Base-by-base conservation (phyloP, 169 alveolate species). In the Plasmodium coatneyi region DNA sequence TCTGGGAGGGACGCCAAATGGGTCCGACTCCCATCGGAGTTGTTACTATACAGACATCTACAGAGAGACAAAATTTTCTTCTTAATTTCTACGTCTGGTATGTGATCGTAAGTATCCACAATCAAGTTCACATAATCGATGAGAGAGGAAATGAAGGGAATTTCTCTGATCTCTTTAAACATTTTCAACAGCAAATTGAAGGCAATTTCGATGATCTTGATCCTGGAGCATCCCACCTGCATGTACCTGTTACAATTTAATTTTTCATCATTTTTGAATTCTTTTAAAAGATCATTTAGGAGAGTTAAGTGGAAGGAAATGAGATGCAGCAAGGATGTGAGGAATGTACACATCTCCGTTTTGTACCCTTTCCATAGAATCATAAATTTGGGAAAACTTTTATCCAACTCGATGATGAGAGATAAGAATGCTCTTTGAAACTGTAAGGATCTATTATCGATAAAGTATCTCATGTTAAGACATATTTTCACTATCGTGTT, bases 61-160 rank as follows among this genome's bases (percentile, higher is more conserved):
- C 80, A 54, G 7, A 89, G 71, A 10, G 78, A 80, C 9, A 78
- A 28, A 19, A 79, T 89, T 60, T 89, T 89, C 46, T 79, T 89
- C 71, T 89, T 89, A 12, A 89, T 89, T 79, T 89, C 94, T 1
- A 89, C 82, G 19, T 89, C 86, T 19, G 94, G 94, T 5, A 89
- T 80, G 32, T 41, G n/a, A 39, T 89, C 90, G 43, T 36, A 79
- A 25, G 80, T 39, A 5, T 79, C 70, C 28, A 89, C 49, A 34
- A 89, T 78, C 32, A 34, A n/a, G 46, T 39, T 66, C 3, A 89
- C 74, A 70, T 80, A 25, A 43, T 54, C 60, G 7, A 36, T 70
- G 41, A 89, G 28, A 4, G 25, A 30, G 6, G 34, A 22, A 6
- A 39, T 72, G 41, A 43, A 41, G 14, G 80, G 16, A n/a, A 89